Evolutionary conservation across 2,329 filamentous ascomycete genomes (phyloP).

Genomic region (Mollisia scopiformis): DNA sequence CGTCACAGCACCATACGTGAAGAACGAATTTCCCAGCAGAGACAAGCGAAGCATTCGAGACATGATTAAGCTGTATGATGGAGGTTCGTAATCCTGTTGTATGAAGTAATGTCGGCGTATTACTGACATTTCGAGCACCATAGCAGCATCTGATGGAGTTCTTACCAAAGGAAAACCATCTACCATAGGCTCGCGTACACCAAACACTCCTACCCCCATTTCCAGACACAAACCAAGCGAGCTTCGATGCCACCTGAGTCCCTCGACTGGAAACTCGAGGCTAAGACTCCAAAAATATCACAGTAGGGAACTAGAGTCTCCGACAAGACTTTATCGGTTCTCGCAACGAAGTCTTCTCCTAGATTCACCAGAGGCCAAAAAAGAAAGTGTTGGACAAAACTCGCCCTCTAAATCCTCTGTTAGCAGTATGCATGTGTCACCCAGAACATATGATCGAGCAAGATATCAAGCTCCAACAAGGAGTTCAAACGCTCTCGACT

Average conservation of each 20-base stretch:
- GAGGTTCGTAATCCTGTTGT: slow-evolving; percentile 16
- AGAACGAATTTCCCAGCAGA: slow-evolving; percentile 8
- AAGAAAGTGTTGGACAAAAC: not conserved
- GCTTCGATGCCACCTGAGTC: slow-evolving; percentile 4
- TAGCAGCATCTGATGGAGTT: slow-evolving; percentile 18
- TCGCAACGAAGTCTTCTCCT: not conserved
- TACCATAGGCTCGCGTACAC: not conserved
- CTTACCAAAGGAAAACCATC: slow-evolving; percentile 14
- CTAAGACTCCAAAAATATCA: not conserved
- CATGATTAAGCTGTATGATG: slow-evolving; percentile 31
- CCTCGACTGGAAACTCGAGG: slow-evolving; percentile 10
- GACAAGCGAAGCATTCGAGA: slow-evolving; percentile 26
- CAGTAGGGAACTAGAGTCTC: not conserved
- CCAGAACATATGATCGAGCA: not conserved
- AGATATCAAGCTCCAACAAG: not conserved
- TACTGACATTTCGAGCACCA: not conserved
- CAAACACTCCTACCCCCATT: slow-evolving; percentile 6
- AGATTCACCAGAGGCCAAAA: not conserved
- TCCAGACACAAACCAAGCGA: not conserved
- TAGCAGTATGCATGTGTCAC: not conserved
- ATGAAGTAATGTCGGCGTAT: not conserved
- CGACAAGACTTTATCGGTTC: slow-evolving; percentile 2
- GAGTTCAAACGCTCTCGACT: not conserved
- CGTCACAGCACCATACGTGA: slow-evolving; percentile 3
- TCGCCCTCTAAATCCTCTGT: slow-evolving; percentile 8